Evolutionary conservation across 2,329 filamentous ascomycete genomes (phyloP).

Genomic region (Xenoacremonium recifei): DNA sequence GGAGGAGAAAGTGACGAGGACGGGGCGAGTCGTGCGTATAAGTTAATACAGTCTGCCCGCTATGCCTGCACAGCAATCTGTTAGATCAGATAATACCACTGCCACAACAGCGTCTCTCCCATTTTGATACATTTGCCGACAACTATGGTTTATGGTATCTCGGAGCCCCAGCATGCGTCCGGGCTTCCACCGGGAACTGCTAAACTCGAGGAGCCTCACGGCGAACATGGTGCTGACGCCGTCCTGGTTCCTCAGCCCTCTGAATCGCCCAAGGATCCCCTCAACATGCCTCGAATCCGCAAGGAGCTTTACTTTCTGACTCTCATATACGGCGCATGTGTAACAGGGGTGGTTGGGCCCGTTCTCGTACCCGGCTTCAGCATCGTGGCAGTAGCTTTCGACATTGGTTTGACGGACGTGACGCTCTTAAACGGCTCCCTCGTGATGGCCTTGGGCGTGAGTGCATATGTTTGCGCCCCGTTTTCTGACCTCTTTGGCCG

Average conservation of each 20-base stretch:
- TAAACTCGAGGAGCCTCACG: not conserved
- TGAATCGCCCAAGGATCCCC: slow-evolving; percentile 1
- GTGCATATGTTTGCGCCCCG: slow-evolving; percentile 1
- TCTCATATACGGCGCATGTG: slow-evolving; percentile 3
- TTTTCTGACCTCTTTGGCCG: not conserved
- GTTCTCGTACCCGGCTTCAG: slow-evolving; percentile 3
- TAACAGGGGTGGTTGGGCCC: slow-evolving; percentile 1
- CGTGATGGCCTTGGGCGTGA: slow-evolving; percentile 2
- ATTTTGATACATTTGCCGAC: too few species aligned
- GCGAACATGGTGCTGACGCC: not conserved
- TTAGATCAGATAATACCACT: too few species aligned
- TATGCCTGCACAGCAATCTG: too few species aligned
- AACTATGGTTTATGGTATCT: too few species aligned
- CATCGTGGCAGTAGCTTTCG: not conserved
- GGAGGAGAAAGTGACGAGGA: too few species aligned
- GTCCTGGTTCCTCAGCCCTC: slow-evolving; percentile 2
- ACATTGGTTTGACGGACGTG: slow-evolving; percentile 1
- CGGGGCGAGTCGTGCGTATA: too few species aligned
- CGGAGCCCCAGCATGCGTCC: too few species aligned
- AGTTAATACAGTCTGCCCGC: too few species aligned
- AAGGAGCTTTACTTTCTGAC: slow-evolving; percentile 1
- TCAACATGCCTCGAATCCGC: not conserved
- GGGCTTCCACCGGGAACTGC: slow-evolving; percentile 1
- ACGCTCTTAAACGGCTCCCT: slow-evolving; percentile 2
- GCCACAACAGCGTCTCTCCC: too few species aligned